These are phyloP conservation scores for Bryoerythrophyllum caledonicum DNA, from an alignment of 225 moss, liverwort and hornwort species.

Conservation along the genomic window DNA sequence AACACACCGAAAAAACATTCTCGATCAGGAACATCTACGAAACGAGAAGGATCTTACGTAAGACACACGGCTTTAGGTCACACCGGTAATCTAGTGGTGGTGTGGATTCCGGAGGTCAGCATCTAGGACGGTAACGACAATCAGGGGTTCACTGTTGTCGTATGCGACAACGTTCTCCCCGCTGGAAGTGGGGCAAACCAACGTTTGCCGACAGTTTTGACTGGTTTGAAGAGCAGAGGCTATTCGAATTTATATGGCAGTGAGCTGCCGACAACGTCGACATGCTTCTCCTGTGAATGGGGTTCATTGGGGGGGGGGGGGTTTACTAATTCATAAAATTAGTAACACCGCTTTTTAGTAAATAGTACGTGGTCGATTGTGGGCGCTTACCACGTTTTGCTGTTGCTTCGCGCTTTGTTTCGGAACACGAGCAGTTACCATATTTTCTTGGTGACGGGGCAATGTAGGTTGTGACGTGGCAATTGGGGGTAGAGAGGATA, in stretches of 20 bases:
- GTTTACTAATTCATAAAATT: too few relatives aligned
- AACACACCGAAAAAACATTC: background rate
- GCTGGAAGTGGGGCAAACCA: background rate
- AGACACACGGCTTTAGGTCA: too few relatives aligned
- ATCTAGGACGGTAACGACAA: too few relatives aligned
- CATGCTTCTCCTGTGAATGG: background rate
- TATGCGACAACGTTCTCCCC: background rate
- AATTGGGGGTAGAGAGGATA: too few relatives aligned
- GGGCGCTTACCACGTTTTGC: background rate
- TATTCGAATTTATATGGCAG: too few relatives aligned
- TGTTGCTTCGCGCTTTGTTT: background rate
- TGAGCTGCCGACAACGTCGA: background rate
- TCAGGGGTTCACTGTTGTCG: background rate
- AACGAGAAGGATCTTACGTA: too few relatives aligned
- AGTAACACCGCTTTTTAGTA: too few relatives aligned
- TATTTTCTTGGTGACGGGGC: background rate
- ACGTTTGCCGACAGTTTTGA: conserved; percentile 6
- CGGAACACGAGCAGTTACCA: background rate
- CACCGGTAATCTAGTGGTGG: too few relatives aligned
- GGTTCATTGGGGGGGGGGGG: too few relatives aligned
- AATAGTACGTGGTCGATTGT: background rate
- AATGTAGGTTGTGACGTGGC: too few relatives aligned
- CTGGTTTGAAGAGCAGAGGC: too few relatives aligned
- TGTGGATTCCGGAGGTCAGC: too few relatives aligned
- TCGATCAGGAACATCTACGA: background rate